Base-by-base conservation (phyloP, 345 rosid genomes). In the Lumnitzera littorea region DNA sequence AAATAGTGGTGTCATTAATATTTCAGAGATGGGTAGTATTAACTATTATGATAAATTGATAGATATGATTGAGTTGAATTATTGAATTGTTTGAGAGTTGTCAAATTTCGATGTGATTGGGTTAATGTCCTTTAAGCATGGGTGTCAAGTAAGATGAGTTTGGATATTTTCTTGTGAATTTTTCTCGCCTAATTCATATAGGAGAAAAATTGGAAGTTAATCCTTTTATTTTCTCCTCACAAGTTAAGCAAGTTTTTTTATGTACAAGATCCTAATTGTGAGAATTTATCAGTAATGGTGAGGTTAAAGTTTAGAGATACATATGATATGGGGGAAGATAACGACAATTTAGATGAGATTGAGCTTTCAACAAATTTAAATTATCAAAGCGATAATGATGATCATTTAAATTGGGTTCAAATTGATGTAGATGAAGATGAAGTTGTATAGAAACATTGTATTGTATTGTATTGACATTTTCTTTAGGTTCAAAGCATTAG, bases 201-300 rank as follows among this genome's bases (percentile, higher is more conserved):
- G 15, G 67, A 6, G 49, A 54, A 11, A 17, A 55, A 1, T 1
- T 63, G 3, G 2, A 2, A 5, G 60, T 54, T 55, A 53, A 63
- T 15, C 67, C 67, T 0, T 63, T 55, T 43, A 24, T 63, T 1
- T 46, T 63, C 11, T 5, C 57, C 23, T 54, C 60, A 1, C 60
- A 63, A 47, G 60, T 36, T 7, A 4, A 53, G 15, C 17, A 54
- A 55, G 67, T 63, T 6, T 63, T 20, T 17, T 13, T 63, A 63
- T 53, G 60, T 55, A 2, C 5, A 15, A 46, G 65, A 62, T 62
- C 43, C 3, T 36, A 36, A 36, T 9, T 5, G 7, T 36, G 1
- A 36, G 43, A 36, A 36, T 36, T 36, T 36, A 36, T 36, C 43
- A 36, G 43, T 36, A 36, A 6, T 36, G 9, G 43, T 36, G 43